Evolutionary conservation across 148 eudicot genomes (phyloP).

Genomic region (Camellia granthamiana): DNA sequence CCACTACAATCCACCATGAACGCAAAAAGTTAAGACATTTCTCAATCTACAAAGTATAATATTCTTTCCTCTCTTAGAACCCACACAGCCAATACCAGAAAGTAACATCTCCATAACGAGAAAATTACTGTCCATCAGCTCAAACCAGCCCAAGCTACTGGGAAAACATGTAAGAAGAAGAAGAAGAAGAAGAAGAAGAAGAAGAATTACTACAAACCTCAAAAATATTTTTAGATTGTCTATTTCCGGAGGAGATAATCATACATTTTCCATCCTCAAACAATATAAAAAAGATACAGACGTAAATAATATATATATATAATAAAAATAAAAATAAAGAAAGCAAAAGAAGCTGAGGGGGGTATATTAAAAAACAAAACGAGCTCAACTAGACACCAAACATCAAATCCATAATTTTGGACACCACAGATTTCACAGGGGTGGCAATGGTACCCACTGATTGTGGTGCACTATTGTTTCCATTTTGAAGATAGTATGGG

Average conservation of each 20-base stretch:
- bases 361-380: not conserved
- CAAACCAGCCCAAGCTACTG: not conserved
- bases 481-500: conserved; percentile 59
- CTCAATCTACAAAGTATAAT: no score
- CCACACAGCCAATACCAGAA: no score
- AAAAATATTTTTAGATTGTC: not conserved
- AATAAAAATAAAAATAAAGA: no score
- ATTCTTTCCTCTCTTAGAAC: no score
- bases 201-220: conserved; percentile 1
- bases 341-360: not conserved
- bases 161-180: no score
- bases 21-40: no score
- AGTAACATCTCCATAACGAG: no score
- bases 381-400: conserved; percentile 59
- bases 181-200: no score
- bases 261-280: not conserved
- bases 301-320: no score
- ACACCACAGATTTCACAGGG: conserved; percentile 74
- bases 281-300: no score
- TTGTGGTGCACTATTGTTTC: conserved; percentile 44
- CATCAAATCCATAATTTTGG: conserved; percentile 82
- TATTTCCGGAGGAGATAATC: not conserved
- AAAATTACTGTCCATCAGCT: no score
- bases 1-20: no score
- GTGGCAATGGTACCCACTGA: conserved; percentile 71